phyloP scores from a whole-genome alignment of 2,329 filamentous ascomycete species.

The Fusarium udum region DNA sequence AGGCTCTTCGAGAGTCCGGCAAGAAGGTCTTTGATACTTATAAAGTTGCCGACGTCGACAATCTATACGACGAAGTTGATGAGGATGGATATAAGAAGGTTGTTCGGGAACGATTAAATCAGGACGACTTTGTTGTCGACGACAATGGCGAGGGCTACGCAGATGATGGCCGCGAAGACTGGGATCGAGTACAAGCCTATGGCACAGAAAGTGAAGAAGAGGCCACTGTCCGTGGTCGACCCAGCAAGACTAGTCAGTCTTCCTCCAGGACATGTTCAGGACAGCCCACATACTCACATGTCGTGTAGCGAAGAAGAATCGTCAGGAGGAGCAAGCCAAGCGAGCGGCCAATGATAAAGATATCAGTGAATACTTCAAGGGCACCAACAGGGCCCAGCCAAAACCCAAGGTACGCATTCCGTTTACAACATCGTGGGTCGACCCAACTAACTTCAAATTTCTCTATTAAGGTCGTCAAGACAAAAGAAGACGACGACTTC shows the following conservation, averaged over 20 bases:
- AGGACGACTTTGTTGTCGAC: slow-evolving; percentile 98
- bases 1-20: slow-evolving; percentile 84
- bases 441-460: slow-evolving; percentile 13
- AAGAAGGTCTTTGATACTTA: slow-evolving; percentile 92
- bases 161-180: slow-evolving; percentile 94
- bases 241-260: slow-evolving; percentile 61
- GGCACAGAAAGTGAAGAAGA: slow-evolving; percentile 76
- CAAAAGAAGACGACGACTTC: slow-evolving; percentile 89
- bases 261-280: neutral
- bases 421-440: neutral
- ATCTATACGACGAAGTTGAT: slow-evolving; percentile 95
- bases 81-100: slow-evolving; percentile 98
- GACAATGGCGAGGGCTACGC: slow-evolving; percentile 98
- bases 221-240: slow-evolving; percentile 54
- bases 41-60: slow-evolving; percentile 82
- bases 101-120: slow-evolving; percentile 84
- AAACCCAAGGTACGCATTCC: slow-evolving; percentile 77
- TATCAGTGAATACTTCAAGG: slow-evolving; percentile 95
- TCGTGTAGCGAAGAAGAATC: slow-evolving; percentile 79
- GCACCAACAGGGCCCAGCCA: slow-evolving; percentile 69
- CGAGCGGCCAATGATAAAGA: slow-evolving; percentile 88
- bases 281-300: neutral
- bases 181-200: slow-evolving; percentile 77
- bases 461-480: slow-evolving; percentile 71
- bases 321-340: slow-evolving; percentile 85